A percentile compares a stretch with the other conserved stretches of the same genome.
Conservation (phyloP, 2,329 filamentous ascomycete genomes). For the Colletotrichum eleusines region DNA sequence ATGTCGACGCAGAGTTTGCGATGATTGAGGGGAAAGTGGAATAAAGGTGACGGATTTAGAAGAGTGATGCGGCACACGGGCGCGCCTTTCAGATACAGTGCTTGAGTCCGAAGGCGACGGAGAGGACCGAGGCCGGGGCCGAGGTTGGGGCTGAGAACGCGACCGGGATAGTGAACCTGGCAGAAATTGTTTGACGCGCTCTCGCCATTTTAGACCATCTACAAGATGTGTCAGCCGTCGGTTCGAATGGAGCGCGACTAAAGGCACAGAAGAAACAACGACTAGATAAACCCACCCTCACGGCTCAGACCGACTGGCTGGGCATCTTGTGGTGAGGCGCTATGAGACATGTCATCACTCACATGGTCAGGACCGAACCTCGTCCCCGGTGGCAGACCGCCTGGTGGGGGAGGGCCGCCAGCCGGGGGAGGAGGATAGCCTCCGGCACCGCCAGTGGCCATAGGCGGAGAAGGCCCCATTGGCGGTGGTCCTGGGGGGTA, state of each 20-base stretch:
- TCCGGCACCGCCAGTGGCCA: conserved; percentile 42
- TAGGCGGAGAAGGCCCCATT: conserved; percentile 45
- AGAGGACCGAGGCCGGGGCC: conserved; percentile 24
- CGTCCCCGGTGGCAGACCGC: conserved; percentile 40
- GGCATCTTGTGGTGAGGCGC: conserved; percentile 41
- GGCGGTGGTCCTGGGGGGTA: conserved; percentile 57
- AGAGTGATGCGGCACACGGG: conserved; percentile 38
- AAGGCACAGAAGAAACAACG: conserved; percentile 36
- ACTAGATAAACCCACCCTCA: conserved; percentile 44
- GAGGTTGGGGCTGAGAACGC: conserved; percentile 27
- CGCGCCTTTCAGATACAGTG: conserved; percentile 14
- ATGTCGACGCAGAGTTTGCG: conserved; percentile 59
- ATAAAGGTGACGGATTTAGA: conserved; percentile 61
- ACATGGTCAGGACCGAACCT: conserved; percentile 57
- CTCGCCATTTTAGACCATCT: conserved; percentile 50
- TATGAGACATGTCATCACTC: conserved; percentile 52
- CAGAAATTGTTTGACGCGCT: conserved; percentile 26
- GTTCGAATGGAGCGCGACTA: not conserved
- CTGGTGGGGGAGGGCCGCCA: conserved; percentile 41
- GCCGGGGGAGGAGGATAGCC: conserved; percentile 49
- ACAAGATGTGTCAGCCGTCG: conserved; percentile 11
- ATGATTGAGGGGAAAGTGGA: conserved; percentile 63
- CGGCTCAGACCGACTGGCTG: conserved; percentile 37
- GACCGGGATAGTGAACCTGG: conserved; percentile 22
- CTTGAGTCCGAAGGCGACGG: conserved; percentile 39